phyloP scores from a whole-genome alignment of 2,329 filamentous ascomycete genomes.

The Tothia fuscella region DNA sequence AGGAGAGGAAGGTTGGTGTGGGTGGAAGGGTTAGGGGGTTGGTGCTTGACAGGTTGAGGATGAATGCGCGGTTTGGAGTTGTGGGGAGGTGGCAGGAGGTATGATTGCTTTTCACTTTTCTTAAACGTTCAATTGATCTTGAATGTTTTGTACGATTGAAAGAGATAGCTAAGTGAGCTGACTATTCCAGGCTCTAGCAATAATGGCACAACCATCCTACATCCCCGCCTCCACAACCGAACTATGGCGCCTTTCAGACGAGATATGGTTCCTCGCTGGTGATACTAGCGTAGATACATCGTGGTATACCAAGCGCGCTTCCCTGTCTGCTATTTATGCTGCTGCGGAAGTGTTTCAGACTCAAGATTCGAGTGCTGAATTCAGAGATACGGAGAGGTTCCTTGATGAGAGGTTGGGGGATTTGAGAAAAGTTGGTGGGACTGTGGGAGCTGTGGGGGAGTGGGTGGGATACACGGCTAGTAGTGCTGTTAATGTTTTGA shows the following conservation, averaged over 20 bases:
- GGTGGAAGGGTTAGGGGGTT: constrained; percentile 57
- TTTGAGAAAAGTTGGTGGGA: constrained; percentile 47
- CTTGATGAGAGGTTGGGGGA: constrained; percentile 59
- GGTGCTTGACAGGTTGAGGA: constrained; percentile 64
- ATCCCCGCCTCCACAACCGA: constrained; percentile 66
- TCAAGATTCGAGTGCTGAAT: constrained; percentile 64
- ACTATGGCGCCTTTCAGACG: constrained; percentile 72
- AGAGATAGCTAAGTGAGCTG: constrained; percentile 5
- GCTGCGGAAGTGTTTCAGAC: constrained; percentile 83
- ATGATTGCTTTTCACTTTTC: constrained; percentile 19
- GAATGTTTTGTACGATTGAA: background rate
- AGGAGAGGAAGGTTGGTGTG: constrained; percentile 24
- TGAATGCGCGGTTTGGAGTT: constrained; percentile 50
- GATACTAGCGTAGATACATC: constrained; percentile 70
- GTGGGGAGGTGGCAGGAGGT: constrained; percentile 81
- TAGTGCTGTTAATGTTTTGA: constrained; percentile 66
- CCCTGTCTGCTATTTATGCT: constrained; percentile 56
- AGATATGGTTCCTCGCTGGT: constrained; percentile 80
- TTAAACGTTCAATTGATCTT: background rate
- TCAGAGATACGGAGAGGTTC: constrained; percentile 67
- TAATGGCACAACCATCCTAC: constrained; percentile 78
- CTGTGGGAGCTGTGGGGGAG: constrained; percentile 52
- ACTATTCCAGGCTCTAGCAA: constrained; percentile 57
- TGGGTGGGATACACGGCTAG: constrained; percentile 75
- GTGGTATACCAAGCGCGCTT: constrained; percentile 71